Conservation (phyloP, 2,329 filamentous ascomycete species). For the Didymella keratinophila region DNA sequence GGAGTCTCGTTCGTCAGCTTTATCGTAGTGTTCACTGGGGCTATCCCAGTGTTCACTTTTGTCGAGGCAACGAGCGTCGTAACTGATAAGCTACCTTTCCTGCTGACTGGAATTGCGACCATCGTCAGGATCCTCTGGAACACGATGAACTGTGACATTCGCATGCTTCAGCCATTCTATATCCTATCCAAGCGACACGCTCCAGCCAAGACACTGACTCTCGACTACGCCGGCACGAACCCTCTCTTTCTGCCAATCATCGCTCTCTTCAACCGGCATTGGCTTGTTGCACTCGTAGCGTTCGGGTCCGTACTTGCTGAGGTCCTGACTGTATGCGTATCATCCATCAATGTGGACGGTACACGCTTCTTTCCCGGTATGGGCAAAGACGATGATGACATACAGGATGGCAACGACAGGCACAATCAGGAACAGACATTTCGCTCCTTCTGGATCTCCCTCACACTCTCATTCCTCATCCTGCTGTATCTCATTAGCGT, state of each 20-base stretch:
- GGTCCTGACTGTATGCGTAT: slow-evolving; percentile 73
- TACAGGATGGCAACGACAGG: slow-evolving; percentile 25
- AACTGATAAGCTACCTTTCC: slow-evolving; percentile 69
- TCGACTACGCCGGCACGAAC: slow-evolving; percentile 77
- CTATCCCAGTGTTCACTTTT: slow-evolving; percentile 71
- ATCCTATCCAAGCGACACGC: slow-evolving; percentile 72
- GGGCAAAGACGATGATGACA: slow-evolving; percentile 27
- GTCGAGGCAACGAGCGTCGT: slow-evolving; percentile 60
- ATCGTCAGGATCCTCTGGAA: slow-evolving; percentile 73
- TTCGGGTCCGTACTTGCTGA: slow-evolving; percentile 77
- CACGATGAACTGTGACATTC: slow-evolving; percentile 72
- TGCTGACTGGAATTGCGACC: slow-evolving; percentile 71
- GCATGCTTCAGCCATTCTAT: slow-evolving; percentile 79
- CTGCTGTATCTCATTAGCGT: slow-evolving; percentile 70
- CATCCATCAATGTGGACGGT: slow-evolving; percentile 71
- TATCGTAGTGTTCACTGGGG: slow-evolving; percentile 63
- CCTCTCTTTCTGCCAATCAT: slow-evolving; percentile 70
- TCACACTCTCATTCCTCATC: slow-evolving; percentile 68
- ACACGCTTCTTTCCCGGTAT: slow-evolving; percentile 61
- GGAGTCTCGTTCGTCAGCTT: slow-evolving; percentile 68
- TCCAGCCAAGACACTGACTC: slow-evolving; percentile 69
- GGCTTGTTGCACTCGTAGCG: slow-evolving; percentile 72
- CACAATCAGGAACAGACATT: slow-evolving; percentile 55
- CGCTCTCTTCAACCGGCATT: slow-evolving; percentile 69
- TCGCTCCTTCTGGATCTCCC: slow-evolving; percentile 71